phyloP scores from a whole-genome alignment of 1,284 basidiomycete genomes.

The Sphagnurus paluster region DNA sequence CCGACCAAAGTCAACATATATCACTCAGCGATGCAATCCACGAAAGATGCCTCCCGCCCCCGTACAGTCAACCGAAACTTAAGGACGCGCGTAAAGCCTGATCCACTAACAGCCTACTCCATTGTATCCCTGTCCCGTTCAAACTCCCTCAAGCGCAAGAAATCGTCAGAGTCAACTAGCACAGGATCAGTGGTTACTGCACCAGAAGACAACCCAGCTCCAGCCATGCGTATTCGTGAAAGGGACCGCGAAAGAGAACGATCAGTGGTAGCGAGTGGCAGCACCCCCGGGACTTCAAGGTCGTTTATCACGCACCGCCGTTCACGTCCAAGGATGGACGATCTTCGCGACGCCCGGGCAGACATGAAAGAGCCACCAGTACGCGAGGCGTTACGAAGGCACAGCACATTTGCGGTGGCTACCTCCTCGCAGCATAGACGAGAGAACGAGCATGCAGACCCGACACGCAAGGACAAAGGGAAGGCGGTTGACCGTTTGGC shows the following conservation, averaged over 20 bases:
- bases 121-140: conserved; percentile 8
- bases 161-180: conserved; percentile 19
- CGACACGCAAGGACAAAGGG: conserved; percentile 21
- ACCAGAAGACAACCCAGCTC: conserved; percentile 12
- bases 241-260: background rate
- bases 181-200: conserved; percentile 14
- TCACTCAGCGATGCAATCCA: conserved; percentile 3
- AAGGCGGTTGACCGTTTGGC: conserved; percentile 18
- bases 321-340: conserved; percentile 7
- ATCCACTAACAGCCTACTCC: background rate
- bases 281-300: background rate
- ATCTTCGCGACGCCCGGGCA: conserved; percentile 1
- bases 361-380: conserved; percentile 1
- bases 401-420: background rate
- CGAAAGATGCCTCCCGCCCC: background rate
- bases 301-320: conserved; percentile 1
- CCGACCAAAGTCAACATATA: background rate
- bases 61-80: background rate
- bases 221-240: background rate
- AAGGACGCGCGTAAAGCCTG: conserved; percentile 3
- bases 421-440: background rate
- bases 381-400: conserved; percentile 7
- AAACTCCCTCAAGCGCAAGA: conserved; percentile 25
- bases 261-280: background rate
- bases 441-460: conserved; percentile 5